phyloP scores from a whole-genome alignment of 2,329 filamentous ascomycete species.

The Sporothrix globosa region DNA sequence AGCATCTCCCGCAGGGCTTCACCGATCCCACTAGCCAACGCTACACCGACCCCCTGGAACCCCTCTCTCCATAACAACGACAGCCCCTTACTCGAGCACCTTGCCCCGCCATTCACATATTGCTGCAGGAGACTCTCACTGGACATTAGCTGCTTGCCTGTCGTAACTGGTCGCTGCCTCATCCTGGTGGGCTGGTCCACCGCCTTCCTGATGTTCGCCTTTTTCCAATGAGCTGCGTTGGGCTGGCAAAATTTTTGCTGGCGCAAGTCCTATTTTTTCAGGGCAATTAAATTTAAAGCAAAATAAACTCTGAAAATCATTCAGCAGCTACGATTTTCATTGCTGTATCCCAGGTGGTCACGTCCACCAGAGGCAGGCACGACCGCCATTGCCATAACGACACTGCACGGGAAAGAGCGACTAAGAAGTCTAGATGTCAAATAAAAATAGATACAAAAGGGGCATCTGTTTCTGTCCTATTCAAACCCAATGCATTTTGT shows the following conservation, averaged over 20 bases:
- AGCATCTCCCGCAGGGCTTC: neutral
- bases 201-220: too few relatives aligned
- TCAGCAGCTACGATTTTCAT: conserved; percentile 14
- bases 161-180: conserved; percentile 3
- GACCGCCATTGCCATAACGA: neutral
- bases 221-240: neutral
- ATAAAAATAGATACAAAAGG: neutral
- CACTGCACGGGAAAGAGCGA: neutral
- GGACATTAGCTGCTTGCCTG: neutral
- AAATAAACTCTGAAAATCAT: neutral
- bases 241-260: conserved; percentile 25
- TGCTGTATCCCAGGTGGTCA: neutral
- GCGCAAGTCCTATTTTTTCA: neutral
- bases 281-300: neutral
- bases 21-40: conserved; percentile 22
- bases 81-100: conserved; percentile 3
- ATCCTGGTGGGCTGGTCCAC: neutral
- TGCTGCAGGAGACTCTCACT: neutral
- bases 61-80: conserved; percentile 10
- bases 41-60: conserved; percentile 14
- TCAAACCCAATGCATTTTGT: neutral
- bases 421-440: neutral
- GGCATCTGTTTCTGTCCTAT: neutral
- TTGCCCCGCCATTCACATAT: conserved; percentile 25
- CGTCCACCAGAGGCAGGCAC: neutral